Evolutionary conservation across 768 basidiomycete genomes (phyloP).

Genomic region (Mycena rebaudengoi): DNA sequence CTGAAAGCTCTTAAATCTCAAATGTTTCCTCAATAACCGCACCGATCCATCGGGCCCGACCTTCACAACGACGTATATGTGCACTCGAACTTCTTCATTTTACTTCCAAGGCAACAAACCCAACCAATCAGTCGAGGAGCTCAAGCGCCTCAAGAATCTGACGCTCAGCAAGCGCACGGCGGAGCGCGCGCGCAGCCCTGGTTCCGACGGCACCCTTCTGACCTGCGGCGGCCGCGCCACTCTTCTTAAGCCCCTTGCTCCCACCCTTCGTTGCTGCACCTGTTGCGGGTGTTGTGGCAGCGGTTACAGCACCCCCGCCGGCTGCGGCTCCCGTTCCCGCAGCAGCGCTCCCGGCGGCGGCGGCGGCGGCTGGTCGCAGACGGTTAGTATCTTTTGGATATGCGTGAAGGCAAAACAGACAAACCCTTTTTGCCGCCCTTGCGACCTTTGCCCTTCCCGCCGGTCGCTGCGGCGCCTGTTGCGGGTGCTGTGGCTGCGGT

Average conservation of each 20-base stretch:
- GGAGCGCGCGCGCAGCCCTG: too few species aligned
- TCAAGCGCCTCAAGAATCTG: too few species aligned
- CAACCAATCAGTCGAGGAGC: too few species aligned
- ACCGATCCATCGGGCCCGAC: too few species aligned
- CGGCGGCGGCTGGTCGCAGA: background rate
- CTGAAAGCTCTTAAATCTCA: too few species aligned
- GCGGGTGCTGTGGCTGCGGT: constrained; percentile 20
- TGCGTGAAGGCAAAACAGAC: background rate
- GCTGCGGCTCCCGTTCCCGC: constrained; percentile 16
- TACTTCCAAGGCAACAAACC: too few species aligned
- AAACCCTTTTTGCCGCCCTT: background rate
- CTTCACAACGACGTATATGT: too few species aligned
- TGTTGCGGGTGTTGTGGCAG: constrained; percentile 23
- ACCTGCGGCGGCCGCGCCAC: constrained; percentile 18
- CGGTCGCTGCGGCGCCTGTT: constrained; percentile 21
- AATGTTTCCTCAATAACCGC: too few species aligned
- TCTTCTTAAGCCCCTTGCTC: too few species aligned
- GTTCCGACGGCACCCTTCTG: background rate
- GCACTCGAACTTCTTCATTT: too few species aligned
- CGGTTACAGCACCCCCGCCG: constrained; percentile 17
- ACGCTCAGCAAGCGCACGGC: too few species aligned
- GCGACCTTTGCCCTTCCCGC: constrained; percentile 25
- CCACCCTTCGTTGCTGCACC: too few species aligned
- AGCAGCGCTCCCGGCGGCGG: constrained; percentile 10
- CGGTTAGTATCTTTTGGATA: background rate